phyloP scores from a whole-genome alignment of 1,284 basidiomycete genomes.

The Leccinum laetum region DNA sequence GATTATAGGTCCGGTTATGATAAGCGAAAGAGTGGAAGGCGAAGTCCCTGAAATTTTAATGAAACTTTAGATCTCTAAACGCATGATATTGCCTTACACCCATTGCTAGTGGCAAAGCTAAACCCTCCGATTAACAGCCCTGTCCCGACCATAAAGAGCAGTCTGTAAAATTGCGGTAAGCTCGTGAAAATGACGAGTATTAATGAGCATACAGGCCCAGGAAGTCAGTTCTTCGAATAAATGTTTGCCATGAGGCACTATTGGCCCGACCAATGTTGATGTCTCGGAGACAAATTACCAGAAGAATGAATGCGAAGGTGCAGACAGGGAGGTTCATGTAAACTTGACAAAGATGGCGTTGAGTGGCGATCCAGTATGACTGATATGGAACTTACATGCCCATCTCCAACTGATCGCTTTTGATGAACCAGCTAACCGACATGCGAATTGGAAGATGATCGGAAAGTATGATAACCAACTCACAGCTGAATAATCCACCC shows the following conservation, averaged over 20 bases:
- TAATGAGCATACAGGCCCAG: slow-evolving; percentile 60
- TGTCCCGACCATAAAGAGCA: slow-evolving; percentile 75
- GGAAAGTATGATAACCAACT: slow-evolving; percentile 29
- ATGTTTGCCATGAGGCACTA: slow-evolving; percentile 54
- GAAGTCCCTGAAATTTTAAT: slow-evolving; percentile 50
- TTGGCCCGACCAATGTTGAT: slow-evolving; percentile 47
- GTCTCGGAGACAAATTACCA: slow-evolving; percentile 56
- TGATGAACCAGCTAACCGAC: slow-evolving; percentile 19
- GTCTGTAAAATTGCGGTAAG: slow-evolving; percentile 39
- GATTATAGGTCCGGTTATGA: slow-evolving; percentile 52
- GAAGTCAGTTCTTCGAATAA: slow-evolving; percentile 67
- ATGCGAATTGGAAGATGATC: slow-evolving; percentile 16
- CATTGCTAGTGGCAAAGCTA: slow-evolving; percentile 64
- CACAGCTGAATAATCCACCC: slow-evolving; percentile 77
- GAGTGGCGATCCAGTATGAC: slow-evolving; percentile 9
- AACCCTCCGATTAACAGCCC: slow-evolving; percentile 74
- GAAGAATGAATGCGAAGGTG: slow-evolving; percentile 53
- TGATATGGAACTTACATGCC: slow-evolving; percentile 61
- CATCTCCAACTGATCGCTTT: slow-evolving; percentile 66
- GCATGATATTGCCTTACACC: slow-evolving; percentile 52
- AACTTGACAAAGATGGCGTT: slow-evolving; percentile 44
- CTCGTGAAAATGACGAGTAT: slow-evolving; percentile 14
- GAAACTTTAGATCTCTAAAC: slow-evolving; percentile 11
- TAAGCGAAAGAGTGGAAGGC: slow-evolving; percentile 58
- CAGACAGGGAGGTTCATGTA: slow-evolving; percentile 81